phyloP scores from a whole-genome alignment of 352 stramenopile species.

The Phytophthora constricta region DNA sequence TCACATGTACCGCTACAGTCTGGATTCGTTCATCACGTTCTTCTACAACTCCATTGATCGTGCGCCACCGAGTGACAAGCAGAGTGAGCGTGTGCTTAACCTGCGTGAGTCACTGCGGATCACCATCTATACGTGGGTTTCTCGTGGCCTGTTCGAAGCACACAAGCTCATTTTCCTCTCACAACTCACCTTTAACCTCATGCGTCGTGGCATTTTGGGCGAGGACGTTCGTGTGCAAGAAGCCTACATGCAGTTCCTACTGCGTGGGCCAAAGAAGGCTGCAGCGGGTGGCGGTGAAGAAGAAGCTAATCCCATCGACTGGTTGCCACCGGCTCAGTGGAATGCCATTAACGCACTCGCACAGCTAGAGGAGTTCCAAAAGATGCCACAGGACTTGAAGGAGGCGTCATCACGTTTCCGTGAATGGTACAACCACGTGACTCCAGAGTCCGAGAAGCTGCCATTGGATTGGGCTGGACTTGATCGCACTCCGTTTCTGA shows the following conservation, averaged over 20 bases:
- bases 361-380: constrained; percentile 96
- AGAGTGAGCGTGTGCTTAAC: constrained; percentile 92
- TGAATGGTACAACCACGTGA: constrained; percentile 98
- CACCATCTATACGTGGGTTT: constrained; percentile 97
- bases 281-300: constrained; percentile 46
- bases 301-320: constrained; percentile 85
- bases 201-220: constrained; percentile 95
- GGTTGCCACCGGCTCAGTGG: constrained; percentile 94
- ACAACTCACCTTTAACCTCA: constrained; percentile 98
- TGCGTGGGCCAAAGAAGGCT: constrained; percentile 88
- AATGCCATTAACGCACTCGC: constrained; percentile 90
- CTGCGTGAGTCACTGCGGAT: constrained; percentile 95
- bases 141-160: constrained; percentile 94
- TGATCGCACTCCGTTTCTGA: constrained; percentile 96
- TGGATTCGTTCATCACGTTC: constrained; percentile 97
- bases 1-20: constrained; percentile 98
- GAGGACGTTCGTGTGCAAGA: constrained; percentile 94
- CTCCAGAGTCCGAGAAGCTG: constrained; percentile 96
- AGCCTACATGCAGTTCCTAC: constrained; percentile 96
- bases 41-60: constrained; percentile 97
- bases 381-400: constrained; percentile 96
- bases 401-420: constrained; percentile 95
- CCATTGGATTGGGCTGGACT: constrained; percentile 96
- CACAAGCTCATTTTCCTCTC: constrained; percentile 98
- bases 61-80: constrained; percentile 83